A percentile compares a stretch with the other conserved stretches of the same genome.
phyloP scores from a whole-genome alignment of 305 asterid genomes.

The Coffea humblotiana region DNA sequence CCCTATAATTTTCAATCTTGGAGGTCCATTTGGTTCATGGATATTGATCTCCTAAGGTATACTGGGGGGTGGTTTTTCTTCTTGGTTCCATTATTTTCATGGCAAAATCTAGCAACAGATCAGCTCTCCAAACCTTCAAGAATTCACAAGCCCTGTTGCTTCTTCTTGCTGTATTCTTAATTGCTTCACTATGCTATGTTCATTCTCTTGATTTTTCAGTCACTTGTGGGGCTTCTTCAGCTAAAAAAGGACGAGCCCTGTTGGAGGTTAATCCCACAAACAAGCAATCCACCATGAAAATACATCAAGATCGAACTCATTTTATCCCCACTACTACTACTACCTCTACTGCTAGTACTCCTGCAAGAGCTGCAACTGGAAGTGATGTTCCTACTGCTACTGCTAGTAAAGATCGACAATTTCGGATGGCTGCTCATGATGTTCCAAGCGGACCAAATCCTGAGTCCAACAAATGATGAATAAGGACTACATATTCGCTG shows the following conservation, averaged over 20 bases:
- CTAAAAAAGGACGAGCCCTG: conserved; percentile 31
- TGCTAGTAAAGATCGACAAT: conserved; percentile 23
- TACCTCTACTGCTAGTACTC: neutral
- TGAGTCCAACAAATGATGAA: conserved; percentile 54
- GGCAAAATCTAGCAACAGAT: conserved; percentile 46
- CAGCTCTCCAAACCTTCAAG: conserved; percentile 9
- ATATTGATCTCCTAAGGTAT: conserved; percentile 57
- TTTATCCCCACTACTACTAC: conserved; percentile 8
- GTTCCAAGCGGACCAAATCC: conserved; percentile 96
- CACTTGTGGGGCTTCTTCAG: conserved; percentile 19
- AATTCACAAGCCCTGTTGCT: conserved; percentile 31
- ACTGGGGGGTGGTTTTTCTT: conserved; percentile 63
- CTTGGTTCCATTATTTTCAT: conserved; percentile 47
- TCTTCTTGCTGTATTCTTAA: conserved; percentile 40
- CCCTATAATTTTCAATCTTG: conserved; percentile 30
- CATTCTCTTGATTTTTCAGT: conserved; percentile 21
- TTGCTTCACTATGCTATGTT: conserved; percentile 18
- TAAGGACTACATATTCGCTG: neutral
- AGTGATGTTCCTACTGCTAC: neutral
- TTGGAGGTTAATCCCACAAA: conserved; percentile 17
- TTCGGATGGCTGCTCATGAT: conserved; percentile 63
- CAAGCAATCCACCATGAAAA: conserved; percentile 27
- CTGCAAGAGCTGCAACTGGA: neutral
- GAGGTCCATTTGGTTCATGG: conserved; percentile 75
- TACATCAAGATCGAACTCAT: conserved; percentile 14